Evolutionary conservation across 495 filamentous ascomycete genomes (phyloP), one percentile per base, ranked within the genome.

Genomic region (Jackrogersella multiformis): DNA sequence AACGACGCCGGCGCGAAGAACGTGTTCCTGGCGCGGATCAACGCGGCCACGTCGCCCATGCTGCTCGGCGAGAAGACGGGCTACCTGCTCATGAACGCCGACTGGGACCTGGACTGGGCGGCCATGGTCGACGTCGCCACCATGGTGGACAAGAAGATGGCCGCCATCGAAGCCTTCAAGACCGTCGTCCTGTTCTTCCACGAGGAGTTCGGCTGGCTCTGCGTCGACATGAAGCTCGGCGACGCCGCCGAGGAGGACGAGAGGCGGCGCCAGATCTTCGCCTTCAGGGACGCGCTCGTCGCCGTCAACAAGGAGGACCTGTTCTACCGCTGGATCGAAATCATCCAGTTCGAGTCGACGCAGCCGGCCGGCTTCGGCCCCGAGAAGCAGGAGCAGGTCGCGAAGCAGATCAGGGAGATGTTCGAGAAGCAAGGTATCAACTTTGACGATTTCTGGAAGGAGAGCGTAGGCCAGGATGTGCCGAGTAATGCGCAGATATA

Each of bases 281-380:
- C 81, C 1, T 93, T 95, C 72, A 86, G 89, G 72, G 89, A 93
- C 39, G 85, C 84, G 45, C 79, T 96, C 61, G 82, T 85, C 2
- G 81, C 81, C 2, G 78, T 93, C 73, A 90, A 90, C 8, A 94
- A 95, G 75, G 92, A 95, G 74, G 85, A 88, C 57, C 74, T 96
- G 6, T 96, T 96, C 78, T 95, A 88, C 76, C 84, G 88, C 30
- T 93, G 91, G 90, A 89, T 94, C 49, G 92, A 96, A 78, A 76
- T 95, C 56, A 82, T 96, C 36, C 92, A 96, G 75, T 92, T 85
- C 70, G 92, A 95, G 77, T 90, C 90, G 48, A 85, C 84, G 26
- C 84, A 83, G 61, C 87, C 91, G 0, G 92, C 89, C 38, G 89
- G 89, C 0, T 94, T 94, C 69, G 89, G 86, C 1, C 72, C 78